These are phyloP conservation scores for Diaporthe amygdali DNA, from an alignment of 2,329 filamentous ascomycete genomes.

Conservation along the genomic window DNA sequence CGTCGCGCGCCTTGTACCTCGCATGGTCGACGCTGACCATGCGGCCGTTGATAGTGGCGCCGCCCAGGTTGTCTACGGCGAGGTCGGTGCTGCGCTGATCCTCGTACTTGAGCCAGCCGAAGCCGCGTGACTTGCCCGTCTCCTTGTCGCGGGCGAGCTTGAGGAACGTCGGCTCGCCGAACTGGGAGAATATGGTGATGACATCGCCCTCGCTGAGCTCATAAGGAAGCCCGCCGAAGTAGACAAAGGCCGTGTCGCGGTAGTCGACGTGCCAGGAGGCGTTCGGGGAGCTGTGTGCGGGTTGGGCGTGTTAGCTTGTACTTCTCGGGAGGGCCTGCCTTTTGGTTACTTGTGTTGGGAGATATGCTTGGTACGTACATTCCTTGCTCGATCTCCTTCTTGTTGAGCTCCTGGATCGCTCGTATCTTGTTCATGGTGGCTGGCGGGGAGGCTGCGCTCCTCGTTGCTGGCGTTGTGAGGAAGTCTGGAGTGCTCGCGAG, in stretches of 20 bases:
- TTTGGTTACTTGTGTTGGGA: neutral
- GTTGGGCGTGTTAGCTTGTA: neutral
- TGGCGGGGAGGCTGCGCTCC: neutral
- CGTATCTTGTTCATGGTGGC: constrained; percentile 88
- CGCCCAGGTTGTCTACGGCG: constrained; percentile 94
- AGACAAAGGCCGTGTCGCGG: constrained; percentile 91
- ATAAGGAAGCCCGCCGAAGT: constrained; percentile 92
- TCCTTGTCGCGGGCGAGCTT: constrained; percentile 95
- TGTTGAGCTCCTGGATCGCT: constrained; percentile 90
- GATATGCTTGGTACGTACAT: constrained; percentile 59
- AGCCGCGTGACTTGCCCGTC: constrained; percentile 92
- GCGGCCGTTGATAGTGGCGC: constrained; percentile 80
- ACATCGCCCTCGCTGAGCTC: constrained; percentile 95
- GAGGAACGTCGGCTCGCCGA: constrained; percentile 90
- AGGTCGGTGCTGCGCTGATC: constrained; percentile 95
- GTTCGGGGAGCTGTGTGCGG: constrained; percentile 68
- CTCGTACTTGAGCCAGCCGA: constrained; percentile 97
- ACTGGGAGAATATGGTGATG: constrained; percentile 96
- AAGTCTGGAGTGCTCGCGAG: neutral
- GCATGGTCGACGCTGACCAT: constrained; percentile 90
- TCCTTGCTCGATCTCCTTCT: constrained; percentile 89
- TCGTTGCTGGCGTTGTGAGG: neutral
- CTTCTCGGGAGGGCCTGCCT: neutral
- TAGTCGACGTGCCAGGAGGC: constrained; percentile 98
- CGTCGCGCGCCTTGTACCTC: constrained; percentile 86